Evolutionary conservation across 2,329 filamentous ascomycete species (phyloP).

Genomic region (Venturia pyrina): DNA sequence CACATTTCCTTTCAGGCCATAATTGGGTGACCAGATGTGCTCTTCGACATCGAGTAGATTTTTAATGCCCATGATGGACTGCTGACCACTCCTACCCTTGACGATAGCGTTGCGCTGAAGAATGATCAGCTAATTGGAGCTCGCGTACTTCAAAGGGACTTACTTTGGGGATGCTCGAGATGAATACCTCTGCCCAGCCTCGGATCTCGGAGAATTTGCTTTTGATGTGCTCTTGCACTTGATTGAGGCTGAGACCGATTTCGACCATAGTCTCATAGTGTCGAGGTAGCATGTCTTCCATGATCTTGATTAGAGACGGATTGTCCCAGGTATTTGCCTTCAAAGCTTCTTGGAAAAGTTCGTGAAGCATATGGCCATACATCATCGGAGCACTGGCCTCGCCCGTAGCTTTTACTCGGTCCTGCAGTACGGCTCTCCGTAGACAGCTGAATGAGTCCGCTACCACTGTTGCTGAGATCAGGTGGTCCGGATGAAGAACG

Average conservation of each 20-base stretch:
- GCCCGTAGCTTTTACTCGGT: slow-evolving; percentile 84
- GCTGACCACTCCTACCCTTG: slow-evolving; percentile 67
- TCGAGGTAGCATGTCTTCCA: slow-evolving; percentile 58
- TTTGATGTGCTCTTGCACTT: slow-evolving; percentile 68
- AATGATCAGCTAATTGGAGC: neutral
- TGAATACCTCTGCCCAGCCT: slow-evolving; percentile 74
- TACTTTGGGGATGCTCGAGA: slow-evolving; percentile 55
- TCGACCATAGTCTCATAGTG: slow-evolving; percentile 86
- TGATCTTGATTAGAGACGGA: slow-evolving; percentile 53
- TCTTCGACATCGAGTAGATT: slow-evolving; percentile 96
- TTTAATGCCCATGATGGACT: slow-evolving; percentile 72
- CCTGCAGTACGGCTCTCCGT: slow-evolving; percentile 83
- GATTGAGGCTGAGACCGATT: slow-evolving; percentile 63
- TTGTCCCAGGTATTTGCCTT: slow-evolving; percentile 73
- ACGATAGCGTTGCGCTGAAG: slow-evolving; percentile 52
- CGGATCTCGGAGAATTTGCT: slow-evolving; percentile 76
- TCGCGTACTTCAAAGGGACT: neutral
- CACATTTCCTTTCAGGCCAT: slow-evolving; percentile 93
- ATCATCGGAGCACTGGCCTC: slow-evolving; percentile 71
- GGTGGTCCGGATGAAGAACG: slow-evolving; percentile 87
- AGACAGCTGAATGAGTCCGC: slow-evolving; percentile 93
- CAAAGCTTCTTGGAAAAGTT: slow-evolving; percentile 87
- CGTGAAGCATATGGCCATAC: slow-evolving; percentile 88
- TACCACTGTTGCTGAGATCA: slow-evolving; percentile 89
- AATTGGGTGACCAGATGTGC: slow-evolving; percentile 97